These are phyloP conservation scores for Fusarium sp. DNA, from an alignment of 2,329 filamentous ascomycete species.

Conservation along the genomic window DNA sequence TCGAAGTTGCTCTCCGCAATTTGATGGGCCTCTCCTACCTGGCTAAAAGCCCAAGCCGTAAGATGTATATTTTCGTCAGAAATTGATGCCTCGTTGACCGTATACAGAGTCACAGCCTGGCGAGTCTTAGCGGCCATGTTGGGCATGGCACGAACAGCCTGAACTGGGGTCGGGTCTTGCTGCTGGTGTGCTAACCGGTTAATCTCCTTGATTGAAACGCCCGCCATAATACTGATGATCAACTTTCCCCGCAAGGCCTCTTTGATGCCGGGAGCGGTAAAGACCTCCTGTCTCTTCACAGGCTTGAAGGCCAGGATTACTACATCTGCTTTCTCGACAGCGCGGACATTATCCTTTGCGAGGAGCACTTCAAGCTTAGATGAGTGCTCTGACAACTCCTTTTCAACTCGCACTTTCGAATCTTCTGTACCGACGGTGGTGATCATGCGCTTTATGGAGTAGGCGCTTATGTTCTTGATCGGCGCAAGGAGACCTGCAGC, in stretches of 20 bases:
- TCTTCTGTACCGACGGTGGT: constrained; percentile 8
- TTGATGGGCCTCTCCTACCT: constrained; percentile 8
- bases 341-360: neutral
- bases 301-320: constrained; percentile 19
- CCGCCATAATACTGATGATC: constrained; percentile 16
- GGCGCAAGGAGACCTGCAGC: constrained; percentile 5
- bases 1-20: constrained; percentile 6
- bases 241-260: constrained; percentile 6
- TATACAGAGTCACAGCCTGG: constrained; percentile 15
- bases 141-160: constrained; percentile 10
- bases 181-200: neutral
- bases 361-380: neutral
- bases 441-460: neutral
- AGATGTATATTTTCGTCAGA: neutral
- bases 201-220: constrained; percentile 7
- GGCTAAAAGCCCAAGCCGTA: constrained; percentile 7
- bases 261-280: constrained; percentile 1
- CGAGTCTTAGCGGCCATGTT: constrained; percentile 24
- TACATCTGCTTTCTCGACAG: constrained; percentile 12
- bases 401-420: constrained; percentile 1
- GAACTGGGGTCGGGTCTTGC: neutral
- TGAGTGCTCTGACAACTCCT: neutral
- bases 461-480: neutral
- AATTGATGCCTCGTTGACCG: neutral
- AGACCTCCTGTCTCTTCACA: constrained; percentile 18